Conservation (phyloP, 441 rosid genomes). For the Eugenia klotzschiana region DNA sequence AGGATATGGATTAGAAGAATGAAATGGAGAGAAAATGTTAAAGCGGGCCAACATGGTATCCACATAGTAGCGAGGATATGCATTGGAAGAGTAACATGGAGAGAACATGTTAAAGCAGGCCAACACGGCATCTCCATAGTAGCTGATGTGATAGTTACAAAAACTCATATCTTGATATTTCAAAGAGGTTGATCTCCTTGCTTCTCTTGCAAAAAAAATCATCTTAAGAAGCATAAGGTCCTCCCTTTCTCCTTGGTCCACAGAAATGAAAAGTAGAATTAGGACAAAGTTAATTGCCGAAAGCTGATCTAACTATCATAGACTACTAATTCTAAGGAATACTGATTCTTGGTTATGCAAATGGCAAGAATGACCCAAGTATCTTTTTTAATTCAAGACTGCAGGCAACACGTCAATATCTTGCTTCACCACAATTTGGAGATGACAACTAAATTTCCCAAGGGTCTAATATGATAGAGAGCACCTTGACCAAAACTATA, state of each 20-base stretch:
- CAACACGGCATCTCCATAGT: rapidly evolving
- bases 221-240: neutral
- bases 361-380: neutral
- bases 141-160: neutral
- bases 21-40: neutral
- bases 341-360: neutral
- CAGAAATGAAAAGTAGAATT: neutral
- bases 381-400: neutral
- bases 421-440: neutral
- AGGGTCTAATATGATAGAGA: neutral
- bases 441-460: neutral
- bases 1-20: neutral
- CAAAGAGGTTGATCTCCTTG: neutral
- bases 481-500: neutral
- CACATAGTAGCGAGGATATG: neutral
- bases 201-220: neutral
- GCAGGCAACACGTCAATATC: neutral
- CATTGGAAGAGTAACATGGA: neutral
- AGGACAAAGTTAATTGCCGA: neutral
- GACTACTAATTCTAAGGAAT: neutral
- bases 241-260: neutral
- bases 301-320: neutral
- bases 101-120: neutral
- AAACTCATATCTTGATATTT: too few relatives aligned
- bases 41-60: neutral